Percentiles rank a stretch among this genome's conserved stretches.
phyloP scores from a whole-genome alignment of 2,329 filamentous ascomycete genomes.

The Aspergillus sp. region DNA sequence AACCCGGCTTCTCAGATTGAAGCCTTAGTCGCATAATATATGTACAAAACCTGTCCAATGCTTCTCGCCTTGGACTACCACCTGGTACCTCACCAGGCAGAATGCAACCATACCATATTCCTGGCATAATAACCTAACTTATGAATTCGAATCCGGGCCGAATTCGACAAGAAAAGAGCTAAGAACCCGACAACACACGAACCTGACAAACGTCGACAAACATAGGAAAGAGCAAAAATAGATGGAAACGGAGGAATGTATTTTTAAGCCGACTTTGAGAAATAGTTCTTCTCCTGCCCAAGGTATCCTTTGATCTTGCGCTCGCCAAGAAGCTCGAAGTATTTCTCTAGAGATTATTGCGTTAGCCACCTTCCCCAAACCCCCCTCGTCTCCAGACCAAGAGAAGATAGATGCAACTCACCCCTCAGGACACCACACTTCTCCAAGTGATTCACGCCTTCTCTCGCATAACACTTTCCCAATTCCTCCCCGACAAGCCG shows the following conservation, averaged over 20 bases:
- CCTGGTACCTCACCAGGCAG: too few species aligned
- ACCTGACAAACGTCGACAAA: too few species aligned
- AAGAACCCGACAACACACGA: too few species aligned
- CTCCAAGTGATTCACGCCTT: conserved; percentile 61
- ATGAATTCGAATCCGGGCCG: too few species aligned
- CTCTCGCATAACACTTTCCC: conserved; percentile 57
- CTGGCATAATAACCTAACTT: too few species aligned
- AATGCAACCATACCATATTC: too few species aligned
- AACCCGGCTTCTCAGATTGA: background rate
- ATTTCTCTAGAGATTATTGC: conserved; percentile 44
- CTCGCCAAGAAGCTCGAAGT: conserved; percentile 56
- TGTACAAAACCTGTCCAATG: background rate
- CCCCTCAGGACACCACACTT: conserved; percentile 59
- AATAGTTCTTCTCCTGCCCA: conserved; percentile 57
- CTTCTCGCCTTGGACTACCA: too few species aligned
- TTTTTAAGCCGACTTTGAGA: conserved; percentile 19
- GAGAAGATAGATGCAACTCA: conserved; percentile 29
- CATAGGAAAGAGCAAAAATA: background rate
- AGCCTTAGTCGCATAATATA: background rate
- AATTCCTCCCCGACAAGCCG: conserved; percentile 57
- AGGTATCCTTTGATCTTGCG: conserved; percentile 56
- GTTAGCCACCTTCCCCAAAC: background rate
- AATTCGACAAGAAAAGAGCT: too few species aligned
- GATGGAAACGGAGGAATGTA: background rate
- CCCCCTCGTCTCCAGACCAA: background rate